Base-by-base conservation (phyloP, 2,329 filamentous ascomycete species). In the Aspergillus sp. region DNA sequence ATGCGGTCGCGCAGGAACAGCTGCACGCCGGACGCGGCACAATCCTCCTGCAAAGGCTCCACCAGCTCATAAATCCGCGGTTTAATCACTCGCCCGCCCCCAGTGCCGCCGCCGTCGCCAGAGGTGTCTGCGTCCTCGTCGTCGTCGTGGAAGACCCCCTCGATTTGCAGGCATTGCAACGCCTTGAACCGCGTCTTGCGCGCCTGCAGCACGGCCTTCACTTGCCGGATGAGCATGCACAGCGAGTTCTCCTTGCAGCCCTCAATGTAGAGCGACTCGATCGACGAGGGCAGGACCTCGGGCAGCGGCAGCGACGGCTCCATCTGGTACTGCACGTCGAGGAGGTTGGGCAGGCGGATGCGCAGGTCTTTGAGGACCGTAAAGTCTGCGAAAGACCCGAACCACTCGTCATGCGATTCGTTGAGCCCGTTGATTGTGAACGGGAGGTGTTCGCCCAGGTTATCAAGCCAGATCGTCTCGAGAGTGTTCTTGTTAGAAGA, bases 331-430 rank as follows among this genome's bases (percentile, higher is more conserved):
- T 64, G 66, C 11, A 71, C 59, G 34, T 71, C 68, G 3, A 71
- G 59, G 7, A 71, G 64, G 49, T 71, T 71, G n/a, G 65, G 58
- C 4, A 71, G 60, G 11, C 69, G 67, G 32, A 71, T 66, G n/a
- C 69, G 68, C 5, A 71, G 18, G 17, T 71, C 65, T 26, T 62
- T 62, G 36, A 71, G 58, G 7, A 56, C 64, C 9, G 58, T 61
- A 44, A 71, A 71, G 12, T 69, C 68, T 15, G 56, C 59, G 18
- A 71, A 54, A 0, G 68, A 61, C 1, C 69, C 68, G 20, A 71
- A 68, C 67, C 68, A 71, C 51, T 70, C 67, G 26, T 71, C 68
- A 39, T 69, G 64, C 1, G 64, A 63, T 49, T 71, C 64, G 50
- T 71, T 71, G 3, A 66, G 49, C 1, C 69, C 67, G 13, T 57